A percentile compares a stretch with the other conserved stretches of the same genome.
These are phyloP conservation scores for Powellomyces hirtus DNA, from an alignment of 192 early-diverging fungal genomes.

Conservation along the genomic window DNA sequence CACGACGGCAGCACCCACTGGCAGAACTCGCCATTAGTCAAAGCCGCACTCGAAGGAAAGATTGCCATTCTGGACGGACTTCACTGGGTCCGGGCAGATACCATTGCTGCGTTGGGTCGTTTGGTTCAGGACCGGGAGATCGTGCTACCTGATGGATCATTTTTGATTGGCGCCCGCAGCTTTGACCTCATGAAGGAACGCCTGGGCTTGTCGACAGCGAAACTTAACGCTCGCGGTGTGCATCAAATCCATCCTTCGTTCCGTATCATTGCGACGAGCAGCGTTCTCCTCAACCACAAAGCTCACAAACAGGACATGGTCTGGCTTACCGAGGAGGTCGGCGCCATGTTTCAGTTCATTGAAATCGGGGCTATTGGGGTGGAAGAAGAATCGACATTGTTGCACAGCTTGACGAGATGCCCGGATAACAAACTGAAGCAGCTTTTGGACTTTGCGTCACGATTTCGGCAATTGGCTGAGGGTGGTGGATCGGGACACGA, in stretches of 20 bases:
- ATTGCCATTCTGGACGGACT: constrained; percentile 74
- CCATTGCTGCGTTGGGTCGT: constrained; percentile 63
- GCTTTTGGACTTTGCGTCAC: constrained; percentile 44
- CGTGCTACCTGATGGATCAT: constrained; percentile 64
- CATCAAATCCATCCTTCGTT: constrained; percentile 69
- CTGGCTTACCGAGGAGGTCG: constrained; percentile 71
- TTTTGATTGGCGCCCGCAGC: constrained; percentile 50
- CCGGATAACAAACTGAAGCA: constrained; percentile 11
- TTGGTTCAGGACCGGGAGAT: constrained; percentile 68
- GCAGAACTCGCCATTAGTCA: constrained; percentile 69
- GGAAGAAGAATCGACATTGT: constrained; percentile 36
- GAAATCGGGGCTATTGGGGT: constrained; percentile 56
- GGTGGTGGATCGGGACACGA: constrained; percentile 36
- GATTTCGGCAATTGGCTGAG: constrained; percentile 18
- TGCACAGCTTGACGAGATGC: constrained; percentile 17
- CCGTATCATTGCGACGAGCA: constrained; percentile 68
- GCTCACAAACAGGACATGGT: constrained; percentile 44
- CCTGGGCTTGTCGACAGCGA: constrained; percentile 42
- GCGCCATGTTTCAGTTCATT: constrained; percentile 71
- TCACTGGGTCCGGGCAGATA: constrained; percentile 68
- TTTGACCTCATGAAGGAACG: constrained; percentile 55
- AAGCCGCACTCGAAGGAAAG: constrained; percentile 69
- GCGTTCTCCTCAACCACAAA: constrained; percentile 40
- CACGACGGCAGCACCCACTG: constrained; percentile 71
- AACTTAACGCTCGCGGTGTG: constrained; percentile 51